These are phyloP conservation scores for Boechera stricta DNA, from an alignment of 345 rosid species.

Conservation along the genomic window DNA sequence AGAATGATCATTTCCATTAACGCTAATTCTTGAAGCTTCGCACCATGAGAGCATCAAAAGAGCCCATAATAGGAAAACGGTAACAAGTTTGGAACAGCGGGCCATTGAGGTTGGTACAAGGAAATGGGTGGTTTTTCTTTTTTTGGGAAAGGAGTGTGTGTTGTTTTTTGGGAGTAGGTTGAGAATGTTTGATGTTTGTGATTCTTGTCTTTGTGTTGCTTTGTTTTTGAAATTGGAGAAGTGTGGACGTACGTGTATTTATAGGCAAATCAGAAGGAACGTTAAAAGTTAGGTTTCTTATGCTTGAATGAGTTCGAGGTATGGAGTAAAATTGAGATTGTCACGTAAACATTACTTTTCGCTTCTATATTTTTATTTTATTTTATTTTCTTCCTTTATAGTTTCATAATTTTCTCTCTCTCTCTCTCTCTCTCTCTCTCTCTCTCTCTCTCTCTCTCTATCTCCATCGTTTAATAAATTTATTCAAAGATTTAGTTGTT, in stretches of 20 bases:
- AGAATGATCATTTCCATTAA: conserved; percentile 35
- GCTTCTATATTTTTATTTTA: background rate
- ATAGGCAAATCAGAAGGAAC: conserved; percentile 41
- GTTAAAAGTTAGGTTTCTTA: conserved; percentile 33
- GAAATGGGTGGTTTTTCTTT: background rate
- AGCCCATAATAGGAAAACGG: conserved; percentile 17
- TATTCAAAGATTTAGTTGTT: conserved; percentile 25
- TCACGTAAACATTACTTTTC: conserved; percentile 43
- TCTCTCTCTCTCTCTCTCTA: conserved; percentile 27
- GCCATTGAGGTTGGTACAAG: conserved; percentile 34
- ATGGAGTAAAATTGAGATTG: conserved; percentile 49
- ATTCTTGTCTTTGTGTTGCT: conserved; percentile 38
- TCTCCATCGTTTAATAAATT: conserved; percentile 15
- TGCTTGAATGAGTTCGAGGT: conserved; percentile 45
- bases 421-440: background rate
- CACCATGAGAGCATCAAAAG: conserved; percentile 31
- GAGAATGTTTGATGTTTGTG: conserved; percentile 30
- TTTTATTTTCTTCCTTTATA: conserved; percentile 15
- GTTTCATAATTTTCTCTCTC: conserved; percentile 28
- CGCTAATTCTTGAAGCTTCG: conserved; percentile 36
- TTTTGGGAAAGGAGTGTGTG: background rate
- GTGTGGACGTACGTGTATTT: conserved; percentile 33
- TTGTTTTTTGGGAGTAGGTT: conserved; percentile 1
- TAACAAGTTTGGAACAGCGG: conserved; percentile 23
- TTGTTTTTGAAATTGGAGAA: conserved; percentile 21